phyloP scores from a whole-genome alignment of 306 rosid species.

The Citrullus amarus region DNA sequence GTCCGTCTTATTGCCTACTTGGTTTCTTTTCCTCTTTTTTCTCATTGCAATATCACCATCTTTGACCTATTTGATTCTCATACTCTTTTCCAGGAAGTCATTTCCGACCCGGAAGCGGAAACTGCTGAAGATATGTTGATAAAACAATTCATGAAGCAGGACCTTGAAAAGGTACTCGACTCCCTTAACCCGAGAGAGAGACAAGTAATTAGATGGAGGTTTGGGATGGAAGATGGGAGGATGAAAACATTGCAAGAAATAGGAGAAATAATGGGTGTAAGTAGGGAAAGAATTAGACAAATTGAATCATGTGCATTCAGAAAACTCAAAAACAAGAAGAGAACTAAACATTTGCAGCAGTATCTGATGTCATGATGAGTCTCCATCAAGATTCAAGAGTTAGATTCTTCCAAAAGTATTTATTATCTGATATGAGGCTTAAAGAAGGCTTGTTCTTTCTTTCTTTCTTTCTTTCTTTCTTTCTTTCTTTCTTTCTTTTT shows the following conservation, averaged over 20 bases:
- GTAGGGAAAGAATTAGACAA: conserved; percentile 93
- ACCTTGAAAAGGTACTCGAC: conserved; percentile 63
- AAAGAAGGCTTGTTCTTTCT: neutral
- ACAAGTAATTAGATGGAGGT: conserved; percentile 85
- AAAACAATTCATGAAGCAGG: conserved; percentile 76
- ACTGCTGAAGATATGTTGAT: conserved; percentile 58
- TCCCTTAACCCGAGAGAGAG: conserved; percentile 70
- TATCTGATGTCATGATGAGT: conserved; percentile 58
- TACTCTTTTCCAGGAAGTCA: conserved; percentile 46
- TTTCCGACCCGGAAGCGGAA: conserved; percentile 60
- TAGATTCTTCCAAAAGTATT: neutral
- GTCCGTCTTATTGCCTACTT: conserved; percentile 35
- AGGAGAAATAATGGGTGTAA: conserved; percentile 85
- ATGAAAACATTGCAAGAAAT: conserved; percentile 92
- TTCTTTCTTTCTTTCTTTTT: neutral
- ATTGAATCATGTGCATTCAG: conserved; percentile 79
- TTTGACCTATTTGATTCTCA: neutral
- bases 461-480: neutral
- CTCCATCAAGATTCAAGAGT: conserved; percentile 6
- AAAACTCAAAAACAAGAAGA: conserved; percentile 83
- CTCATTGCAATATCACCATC: neutral
- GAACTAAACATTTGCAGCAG: conserved; percentile 78
- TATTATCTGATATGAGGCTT: conserved; percentile 6
- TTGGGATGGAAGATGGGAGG: conserved; percentile 94
- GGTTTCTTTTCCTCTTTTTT: neutral